Conservation (phyloP, 1,139 yeast genomes). For the Diutina neorugosa region DNA sequence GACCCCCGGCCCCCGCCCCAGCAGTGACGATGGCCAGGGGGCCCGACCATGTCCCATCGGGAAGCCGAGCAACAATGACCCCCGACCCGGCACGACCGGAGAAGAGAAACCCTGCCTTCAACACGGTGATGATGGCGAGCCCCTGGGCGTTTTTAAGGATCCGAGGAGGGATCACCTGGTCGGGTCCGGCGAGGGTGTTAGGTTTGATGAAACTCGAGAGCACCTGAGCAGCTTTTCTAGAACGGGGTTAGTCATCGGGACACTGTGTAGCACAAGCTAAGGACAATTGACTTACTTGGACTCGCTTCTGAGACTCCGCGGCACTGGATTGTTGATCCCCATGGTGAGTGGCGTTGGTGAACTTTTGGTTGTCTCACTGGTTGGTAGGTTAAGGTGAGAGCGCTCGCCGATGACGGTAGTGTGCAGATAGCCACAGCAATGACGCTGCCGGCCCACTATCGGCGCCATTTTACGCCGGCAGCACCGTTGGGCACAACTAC, state of each 20-base stretch:
- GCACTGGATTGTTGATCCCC: slow-evolving; percentile 86
- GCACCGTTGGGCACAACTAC: too few species aligned
- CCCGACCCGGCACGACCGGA: slow-evolving; percentile 98
- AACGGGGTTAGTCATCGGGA: slow-evolving; percentile 7
- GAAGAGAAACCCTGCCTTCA: slow-evolving; percentile 91
- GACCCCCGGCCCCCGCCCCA: slow-evolving; percentile 99
- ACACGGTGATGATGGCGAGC: slow-evolving; percentile 77
- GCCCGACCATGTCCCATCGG: slow-evolving; percentile 97
- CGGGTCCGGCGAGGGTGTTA: slow-evolving; percentile 87
- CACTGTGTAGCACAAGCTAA: not conserved
- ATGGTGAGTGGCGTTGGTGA: slow-evolving; percentile 11
- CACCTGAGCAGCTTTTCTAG: slow-evolving; percentile 88
- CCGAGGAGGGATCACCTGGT: slow-evolving; percentile 82
- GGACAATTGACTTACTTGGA: slow-evolving; percentile 48
- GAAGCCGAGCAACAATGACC: slow-evolving; percentile 82
- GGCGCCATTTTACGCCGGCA: not conserved
- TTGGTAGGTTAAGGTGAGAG: not conserved
- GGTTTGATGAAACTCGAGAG: slow-evolving; percentile 87
- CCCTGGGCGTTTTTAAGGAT: slow-evolving; percentile 87
- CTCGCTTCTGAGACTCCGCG: slow-evolving; percentile 80
- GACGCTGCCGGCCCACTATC: not conserved
- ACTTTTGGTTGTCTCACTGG: not conserved
- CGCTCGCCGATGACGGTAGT: not conserved
- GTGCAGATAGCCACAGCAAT: not conserved
- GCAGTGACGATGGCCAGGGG: slow-evolving; percentile 94